Evolutionary conservation across 495 filamentous ascomycete genomes (phyloP), one percentile per base, ranked within the genome.

Genomic region (Trichoderma orchidacearum): DNA sequence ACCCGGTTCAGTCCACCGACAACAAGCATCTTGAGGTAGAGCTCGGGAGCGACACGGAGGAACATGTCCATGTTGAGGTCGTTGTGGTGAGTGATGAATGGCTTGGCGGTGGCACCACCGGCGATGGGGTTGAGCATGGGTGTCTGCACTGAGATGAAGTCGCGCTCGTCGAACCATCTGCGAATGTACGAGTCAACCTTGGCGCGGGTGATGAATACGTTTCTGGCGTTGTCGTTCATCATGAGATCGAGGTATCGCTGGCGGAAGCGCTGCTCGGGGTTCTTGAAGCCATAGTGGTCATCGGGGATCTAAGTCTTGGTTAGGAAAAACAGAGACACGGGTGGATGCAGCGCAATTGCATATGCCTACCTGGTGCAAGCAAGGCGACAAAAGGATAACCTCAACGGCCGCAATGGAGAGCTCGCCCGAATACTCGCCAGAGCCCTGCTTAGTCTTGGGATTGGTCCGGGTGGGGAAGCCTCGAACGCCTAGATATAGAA

Each of bases 51-150:
- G 60, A 97, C 60, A 34, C 69, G 81, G 82, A 99, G 86, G 75
- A 87, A 97, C 65, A 97, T 80, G 60, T 95, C 86, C 80, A 90
- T 86, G 69, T 95, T 81, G 18, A 90, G 78, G 11, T 96, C 93
- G 70, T 97, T 97, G 73, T 96, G 90, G 68, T 93, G 85, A 2
- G 93, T 96, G 58, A 86, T 75, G 70, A 97, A 99, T 13, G 93
- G 93, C 76, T 90, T 91, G 57, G 93, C 93, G 7, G 94, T 97
- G 18, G 93, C 93, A 59, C 93, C 93, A 64, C 93, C 93, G 28
- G 92, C 90, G 66, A 95, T 93, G 56, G 86, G 81, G 64, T 95
- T 94, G 85, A 99, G 88, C 82, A 97, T 95, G 8, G 94, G 94
- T 1, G 93, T 97, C 73, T 96, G 87, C n/a, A 97, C 89, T 69